phyloP scores from a whole-genome alignment of 2,329 filamentous ascomycete species.

The Hawksworthiomyces lignivorus region DNA sequence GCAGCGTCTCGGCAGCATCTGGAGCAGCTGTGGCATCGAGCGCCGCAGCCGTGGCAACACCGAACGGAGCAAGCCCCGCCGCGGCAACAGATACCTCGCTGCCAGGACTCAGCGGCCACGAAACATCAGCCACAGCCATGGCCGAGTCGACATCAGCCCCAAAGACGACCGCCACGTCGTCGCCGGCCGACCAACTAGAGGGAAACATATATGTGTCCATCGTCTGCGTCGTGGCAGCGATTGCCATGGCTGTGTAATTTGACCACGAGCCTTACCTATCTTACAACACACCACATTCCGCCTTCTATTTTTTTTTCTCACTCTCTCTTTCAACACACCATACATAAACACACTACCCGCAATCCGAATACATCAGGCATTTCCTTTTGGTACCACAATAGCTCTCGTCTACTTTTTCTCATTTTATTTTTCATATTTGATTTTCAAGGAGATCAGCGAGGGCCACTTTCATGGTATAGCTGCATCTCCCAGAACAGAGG shows the following conservation, averaged over 20 bases:
- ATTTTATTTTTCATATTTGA: too few species aligned
- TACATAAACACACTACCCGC: too few species aligned
- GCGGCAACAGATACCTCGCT: conserved; percentile 5
- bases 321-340: too few species aligned
- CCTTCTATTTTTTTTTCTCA: too few species aligned
- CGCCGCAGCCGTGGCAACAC: conserved; percentile 15
- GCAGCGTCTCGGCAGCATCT: conserved; percentile 5
- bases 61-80: not conserved
- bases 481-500: too few species aligned
- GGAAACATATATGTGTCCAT: conserved; percentile 15
- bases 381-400: too few species aligned
- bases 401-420: too few species aligned
- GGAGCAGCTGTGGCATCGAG: conserved; percentile 9
- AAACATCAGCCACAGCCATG: conserved; percentile 23
- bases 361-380: too few species aligned
- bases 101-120: conserved; percentile 30
- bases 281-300: too few species aligned
- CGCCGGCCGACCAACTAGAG: conserved; percentile 18
- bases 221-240: conserved; percentile 17
- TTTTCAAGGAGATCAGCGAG: too few species aligned
- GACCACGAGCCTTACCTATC: too few species aligned
- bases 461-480: too few species aligned
- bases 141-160: conserved; percentile 16
- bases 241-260: conserved; percentile 18
- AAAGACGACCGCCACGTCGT: conserved; percentile 16